Evolutionary conservation across 2,329 filamentous ascomycete species (phyloP).

Genomic region (Talaromyces sp.): DNA sequence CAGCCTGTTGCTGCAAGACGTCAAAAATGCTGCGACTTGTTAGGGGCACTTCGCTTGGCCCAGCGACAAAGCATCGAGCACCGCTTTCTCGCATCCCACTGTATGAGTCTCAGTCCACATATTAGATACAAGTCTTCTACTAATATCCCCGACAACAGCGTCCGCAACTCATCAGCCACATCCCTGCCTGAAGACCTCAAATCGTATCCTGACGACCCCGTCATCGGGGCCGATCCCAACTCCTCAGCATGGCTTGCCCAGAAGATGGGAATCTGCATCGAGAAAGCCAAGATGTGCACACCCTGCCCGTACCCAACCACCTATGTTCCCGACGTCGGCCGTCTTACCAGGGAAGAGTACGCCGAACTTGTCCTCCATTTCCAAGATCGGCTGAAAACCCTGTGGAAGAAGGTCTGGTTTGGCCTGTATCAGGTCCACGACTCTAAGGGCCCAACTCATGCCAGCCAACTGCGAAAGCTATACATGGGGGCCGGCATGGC

Average conservation of each 20-base stretch:
- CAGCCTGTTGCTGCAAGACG: background rate
- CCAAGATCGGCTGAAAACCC: background rate
- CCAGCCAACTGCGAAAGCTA: conserved; percentile 14
- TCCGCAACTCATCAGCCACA: background rate
- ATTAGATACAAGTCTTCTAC: background rate
- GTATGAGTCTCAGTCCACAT: background rate
- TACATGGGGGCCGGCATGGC: conserved; percentile 16
- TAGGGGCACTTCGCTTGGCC: background rate
- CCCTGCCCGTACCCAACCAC: conserved; percentile 3
- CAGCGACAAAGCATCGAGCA: background rate
- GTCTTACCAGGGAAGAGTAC: background rate
- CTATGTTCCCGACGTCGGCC: background rate
- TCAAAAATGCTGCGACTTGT: background rate
- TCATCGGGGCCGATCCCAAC: background rate
- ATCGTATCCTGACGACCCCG: background rate
- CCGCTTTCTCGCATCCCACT: background rate
- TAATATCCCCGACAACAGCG: background rate
- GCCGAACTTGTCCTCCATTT: conserved; percentile 1
- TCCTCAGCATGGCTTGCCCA: background rate
- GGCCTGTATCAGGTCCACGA: conserved; percentile 19
- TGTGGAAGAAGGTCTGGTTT: conserved; percentile 18
- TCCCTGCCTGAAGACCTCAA: background rate
- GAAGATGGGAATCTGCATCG: background rate
- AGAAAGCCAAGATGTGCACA: background rate
- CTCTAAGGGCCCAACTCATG: conserved; percentile 10